Percentiles rank a stretch among this genome's conserved stretches.
Conservation (phyloP, 495 filamentous ascomycete genomes). For the Pseudomonodictys pantanalensis region DNA sequence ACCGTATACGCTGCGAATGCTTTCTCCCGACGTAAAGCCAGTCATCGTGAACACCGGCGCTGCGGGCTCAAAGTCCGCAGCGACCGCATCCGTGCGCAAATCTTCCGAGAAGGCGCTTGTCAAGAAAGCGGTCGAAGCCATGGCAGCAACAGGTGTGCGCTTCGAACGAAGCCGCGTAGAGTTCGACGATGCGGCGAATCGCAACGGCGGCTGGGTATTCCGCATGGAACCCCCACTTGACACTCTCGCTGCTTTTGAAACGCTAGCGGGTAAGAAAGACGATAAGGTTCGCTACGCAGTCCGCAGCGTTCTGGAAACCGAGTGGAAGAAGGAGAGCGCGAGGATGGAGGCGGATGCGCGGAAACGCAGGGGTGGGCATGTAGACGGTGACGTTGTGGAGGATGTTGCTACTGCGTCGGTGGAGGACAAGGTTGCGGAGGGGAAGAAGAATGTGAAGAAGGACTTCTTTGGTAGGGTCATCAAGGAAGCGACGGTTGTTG, state of each 20-base stretch:
- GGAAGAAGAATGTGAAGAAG: conserved; percentile 59
- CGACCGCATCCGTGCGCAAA: conserved; percentile 79
- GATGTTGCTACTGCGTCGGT: conserved; percentile 38
- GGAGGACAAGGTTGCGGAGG: conserved; percentile 37
- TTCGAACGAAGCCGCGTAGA: conserved; percentile 83
- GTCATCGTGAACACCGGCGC: conserved; percentile 60
- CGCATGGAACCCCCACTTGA: conserved; percentile 94
- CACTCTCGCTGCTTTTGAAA: conserved; percentile 49
- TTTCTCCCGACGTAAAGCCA: conserved; percentile 87
- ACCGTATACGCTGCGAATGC: conserved; percentile 75
- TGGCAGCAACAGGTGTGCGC: conserved; percentile 71
- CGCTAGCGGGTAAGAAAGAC: conserved; percentile 53
- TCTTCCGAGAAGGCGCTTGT: conserved; percentile 80
- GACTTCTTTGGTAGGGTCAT: conserved; percentile 89
- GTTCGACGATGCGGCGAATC: conserved; percentile 47
- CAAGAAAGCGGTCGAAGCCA: conserved; percentile 70
- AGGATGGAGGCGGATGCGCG: conserved; percentile 42
- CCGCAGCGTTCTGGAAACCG: conserved; percentile 86
- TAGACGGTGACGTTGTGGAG: conserved; percentile 7
- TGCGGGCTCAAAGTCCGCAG: conserved; percentile 58
- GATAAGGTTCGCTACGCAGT: conserved; percentile 71
- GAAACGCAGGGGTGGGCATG: conserved; percentile 40
- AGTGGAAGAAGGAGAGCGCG: conserved; percentile 63
- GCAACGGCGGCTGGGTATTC: conserved; percentile 66
- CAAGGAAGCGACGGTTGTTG: conserved; percentile 26